phyloP scores from a whole-genome alignment of 2,329 filamentous ascomycete species.

The Phaeosphaeriaceae sp. region DNA sequence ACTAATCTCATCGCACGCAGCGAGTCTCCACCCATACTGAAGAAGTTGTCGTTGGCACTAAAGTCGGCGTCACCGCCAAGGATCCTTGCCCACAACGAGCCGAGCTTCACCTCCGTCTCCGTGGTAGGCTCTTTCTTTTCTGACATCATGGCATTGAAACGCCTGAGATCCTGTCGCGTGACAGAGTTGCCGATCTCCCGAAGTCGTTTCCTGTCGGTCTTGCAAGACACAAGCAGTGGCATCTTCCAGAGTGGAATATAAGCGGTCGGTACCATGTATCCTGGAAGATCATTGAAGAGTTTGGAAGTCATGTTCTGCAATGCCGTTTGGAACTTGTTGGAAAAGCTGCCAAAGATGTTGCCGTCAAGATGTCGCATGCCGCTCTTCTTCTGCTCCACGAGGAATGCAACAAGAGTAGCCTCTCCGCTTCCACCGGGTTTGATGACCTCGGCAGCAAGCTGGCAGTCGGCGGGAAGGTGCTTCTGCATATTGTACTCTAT shows the following conservation, averaged over 20 bases:
- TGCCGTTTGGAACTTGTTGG: constrained; percentile 36
- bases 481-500: constrained; percentile 51
- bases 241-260: constrained; percentile 47
- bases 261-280: constrained; percentile 46
- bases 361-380: constrained; percentile 40
- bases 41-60: constrained; percentile 49
- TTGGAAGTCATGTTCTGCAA: constrained; percentile 39
- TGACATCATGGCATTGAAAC: constrained; percentile 37
- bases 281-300: constrained; percentile 35
- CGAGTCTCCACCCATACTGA: constrained; percentile 59
- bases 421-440: constrained; percentile 42
- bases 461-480: constrained; percentile 45
- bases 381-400: constrained; percentile 40
- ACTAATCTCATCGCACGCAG: constrained; percentile 64
- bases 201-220: constrained; percentile 46
- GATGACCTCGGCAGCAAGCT: constrained; percentile 60
- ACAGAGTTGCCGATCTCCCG: constrained; percentile 41
- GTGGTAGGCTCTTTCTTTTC: constrained; percentile 54
- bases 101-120: constrained; percentile 39
- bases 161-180: constrained; percentile 40
- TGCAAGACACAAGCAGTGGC: constrained; percentile 45
- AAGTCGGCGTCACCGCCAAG: constrained; percentile 43
- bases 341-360: constrained; percentile 40
- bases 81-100: constrained; percentile 40
- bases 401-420: constrained; percentile 43